phyloP scores from a whole-genome alignment of 2,329 filamentous ascomycete genomes.

The Pseudogymnoascus sp. region DNA sequence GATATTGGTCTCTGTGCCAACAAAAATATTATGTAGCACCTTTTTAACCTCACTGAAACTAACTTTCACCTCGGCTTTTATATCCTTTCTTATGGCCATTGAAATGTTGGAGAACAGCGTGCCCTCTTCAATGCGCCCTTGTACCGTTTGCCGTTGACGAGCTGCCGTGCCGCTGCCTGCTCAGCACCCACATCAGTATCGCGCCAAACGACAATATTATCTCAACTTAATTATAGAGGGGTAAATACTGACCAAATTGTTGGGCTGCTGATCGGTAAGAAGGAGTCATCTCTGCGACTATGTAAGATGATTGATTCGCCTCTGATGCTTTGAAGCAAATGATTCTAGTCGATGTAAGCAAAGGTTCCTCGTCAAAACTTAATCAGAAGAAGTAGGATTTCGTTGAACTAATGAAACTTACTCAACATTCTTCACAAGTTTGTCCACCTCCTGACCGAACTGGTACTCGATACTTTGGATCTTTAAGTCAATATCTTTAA shows the following conservation, averaged over 20 bases:
- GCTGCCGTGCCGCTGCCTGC: slow-evolving; percentile 12
- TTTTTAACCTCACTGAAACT: slow-evolving; percentile 9
- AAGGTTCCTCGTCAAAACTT: not conserved
- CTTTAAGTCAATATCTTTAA: slow-evolving; percentile 13
- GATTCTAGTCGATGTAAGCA: slow-evolving; percentile 10
- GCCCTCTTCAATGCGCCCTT: slow-evolving; percentile 14
- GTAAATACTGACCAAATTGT: slow-evolving; percentile 14
- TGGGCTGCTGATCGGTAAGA: slow-evolving; percentile 13
- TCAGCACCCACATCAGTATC: not conserved
- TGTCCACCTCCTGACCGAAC: slow-evolving; percentile 11
- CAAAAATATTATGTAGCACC: not conserved
- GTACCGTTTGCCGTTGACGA: slow-evolving; percentile 12
- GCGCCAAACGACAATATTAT: not conserved
- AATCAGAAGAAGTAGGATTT: not conserved
- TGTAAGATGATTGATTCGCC: slow-evolving; percentile 16
- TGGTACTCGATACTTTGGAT: slow-evolving; percentile 15
- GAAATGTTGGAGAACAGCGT: slow-evolving; percentile 16
- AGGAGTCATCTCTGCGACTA: slow-evolving; percentile 15
- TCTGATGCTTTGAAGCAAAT: slow-evolving; percentile 15
- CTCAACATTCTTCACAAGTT: slow-evolving; percentile 14
- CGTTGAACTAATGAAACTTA: slow-evolving; percentile 9
- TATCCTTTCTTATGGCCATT: slow-evolving; percentile 9
- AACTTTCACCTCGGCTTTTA: slow-evolving; percentile 7
- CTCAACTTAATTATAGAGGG: not conserved
- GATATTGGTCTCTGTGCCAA: slow-evolving; percentile 10